phyloP scores from a whole-genome alignment of 306 rosid species.

The Vicia sativa region DNA sequence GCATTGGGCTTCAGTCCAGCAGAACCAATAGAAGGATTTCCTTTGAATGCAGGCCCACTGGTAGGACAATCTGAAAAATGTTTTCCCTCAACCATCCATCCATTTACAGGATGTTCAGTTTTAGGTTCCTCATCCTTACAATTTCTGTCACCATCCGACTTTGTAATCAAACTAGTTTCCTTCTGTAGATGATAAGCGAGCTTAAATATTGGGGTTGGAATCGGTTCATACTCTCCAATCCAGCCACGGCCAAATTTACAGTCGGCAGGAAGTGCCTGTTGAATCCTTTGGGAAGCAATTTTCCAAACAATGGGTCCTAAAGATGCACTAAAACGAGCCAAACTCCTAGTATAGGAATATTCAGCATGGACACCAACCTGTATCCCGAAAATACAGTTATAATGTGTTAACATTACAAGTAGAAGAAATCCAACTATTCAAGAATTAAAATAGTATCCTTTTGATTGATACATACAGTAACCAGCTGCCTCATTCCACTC shows the following conservation, averaged over 20 bases:
- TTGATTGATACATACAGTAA: slow-evolving; percentile 66
- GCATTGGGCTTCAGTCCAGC: slow-evolving; percentile 47
- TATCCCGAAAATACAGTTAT: slow-evolving; percentile 17
- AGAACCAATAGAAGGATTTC: slow-evolving; percentile 58
- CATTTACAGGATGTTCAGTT: slow-evolving; percentile 47
- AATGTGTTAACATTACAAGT: slow-evolving; percentile 24
- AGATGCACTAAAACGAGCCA: slow-evolving; percentile 92
- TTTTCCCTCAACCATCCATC: slow-evolving; percentile 49
- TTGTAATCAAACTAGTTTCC: slow-evolving; percentile 49
- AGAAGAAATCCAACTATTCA: slow-evolving; percentile 32
- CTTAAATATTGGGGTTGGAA: slow-evolving; percentile 76
- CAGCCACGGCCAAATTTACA: slow-evolving; percentile 93
- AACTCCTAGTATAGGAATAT: slow-evolving; percentile 88
- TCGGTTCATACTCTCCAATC: slow-evolving; percentile 98
- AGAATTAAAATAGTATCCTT: slow-evolving; percentile 30
- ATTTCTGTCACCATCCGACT: slow-evolving; percentile 47
- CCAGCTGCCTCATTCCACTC: slow-evolving; percentile 83
- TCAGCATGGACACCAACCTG: slow-evolving; percentile 99
- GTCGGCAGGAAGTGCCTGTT: slow-evolving; percentile 78
- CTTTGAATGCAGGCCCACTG: slow-evolving; percentile 50
- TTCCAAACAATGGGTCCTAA: slow-evolving; percentile 93
- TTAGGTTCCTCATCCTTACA: slow-evolving; percentile 48
- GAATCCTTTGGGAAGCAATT: slow-evolving; percentile 85
- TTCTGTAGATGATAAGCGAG: slow-evolving; percentile 51
- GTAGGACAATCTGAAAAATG: slow-evolving; percentile 43